Conservation (phyloP, 2,329 filamentous ascomycete genomes). For the Fusarium sp. region DNA sequence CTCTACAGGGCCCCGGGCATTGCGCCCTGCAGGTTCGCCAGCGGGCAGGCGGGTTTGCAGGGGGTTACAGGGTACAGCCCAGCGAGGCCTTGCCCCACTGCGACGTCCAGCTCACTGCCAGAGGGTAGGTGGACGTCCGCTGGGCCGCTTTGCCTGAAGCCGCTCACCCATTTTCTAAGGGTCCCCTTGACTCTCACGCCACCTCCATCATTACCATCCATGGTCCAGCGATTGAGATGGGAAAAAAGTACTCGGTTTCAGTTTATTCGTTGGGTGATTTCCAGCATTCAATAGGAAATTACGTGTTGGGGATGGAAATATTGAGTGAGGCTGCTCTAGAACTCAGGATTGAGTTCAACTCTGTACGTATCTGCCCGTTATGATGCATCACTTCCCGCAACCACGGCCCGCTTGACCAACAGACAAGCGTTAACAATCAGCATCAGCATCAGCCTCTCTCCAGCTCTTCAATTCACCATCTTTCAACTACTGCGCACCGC, state of each 20-base stretch:
- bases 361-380: background rate
- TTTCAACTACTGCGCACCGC: background rate
- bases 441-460: background rate
- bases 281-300: background rate
- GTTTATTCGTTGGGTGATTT: background rate
- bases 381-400: background rate
- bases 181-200: conserved; percentile 13
- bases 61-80: background rate
- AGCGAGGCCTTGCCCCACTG: background rate
- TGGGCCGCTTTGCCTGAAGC: conserved; percentile 20
- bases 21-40: conserved; percentile 16
- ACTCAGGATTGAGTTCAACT: background rate
- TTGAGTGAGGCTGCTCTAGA: background rate
- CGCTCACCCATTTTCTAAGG: conserved; percentile 12
- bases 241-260: background rate
- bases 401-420: background rate
- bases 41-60: conserved; percentile 1
- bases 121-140: conserved; percentile 1
- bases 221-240: background rate
- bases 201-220: conserved; percentile 5
- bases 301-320: background rate
- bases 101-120: background rate
- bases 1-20: conserved; percentile 8
- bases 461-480: background rate
- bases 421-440: background rate